phyloP scores from a whole-genome alignment of 1,284 basidiomycete genomes.

The Pterulicium gracile region DNA sequence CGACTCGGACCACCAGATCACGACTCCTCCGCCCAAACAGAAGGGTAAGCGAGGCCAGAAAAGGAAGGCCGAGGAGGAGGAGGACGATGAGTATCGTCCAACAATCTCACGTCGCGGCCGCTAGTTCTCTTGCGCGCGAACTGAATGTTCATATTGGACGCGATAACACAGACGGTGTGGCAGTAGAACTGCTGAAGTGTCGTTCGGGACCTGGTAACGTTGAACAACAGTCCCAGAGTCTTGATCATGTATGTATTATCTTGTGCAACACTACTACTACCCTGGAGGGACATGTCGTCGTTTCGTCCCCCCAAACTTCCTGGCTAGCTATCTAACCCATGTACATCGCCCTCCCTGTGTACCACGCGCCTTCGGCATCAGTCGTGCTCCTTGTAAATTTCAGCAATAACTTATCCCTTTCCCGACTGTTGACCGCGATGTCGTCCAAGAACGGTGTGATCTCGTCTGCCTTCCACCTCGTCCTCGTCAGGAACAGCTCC shows the following conservation, averaged over 20 bases:
- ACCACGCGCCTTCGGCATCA: slow-evolving; percentile 56
- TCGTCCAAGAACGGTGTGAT: slow-evolving; percentile 75
- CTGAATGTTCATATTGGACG: slow-evolving; percentile 1
- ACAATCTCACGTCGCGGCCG: slow-evolving; percentile 18
- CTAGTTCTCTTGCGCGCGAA: slow-evolving; percentile 1
- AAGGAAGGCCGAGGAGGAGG: slow-evolving; percentile 16
- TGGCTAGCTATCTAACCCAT: no score
- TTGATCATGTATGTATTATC: not conserved
- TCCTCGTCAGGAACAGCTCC: slow-evolving; percentile 72
- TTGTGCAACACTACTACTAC: not conserved
- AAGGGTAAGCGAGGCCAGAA: slow-evolving; percentile 22
- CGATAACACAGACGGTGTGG: not conserved
- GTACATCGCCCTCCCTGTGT: slow-evolving; percentile 53
- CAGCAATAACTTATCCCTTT: slow-evolving; percentile 74
- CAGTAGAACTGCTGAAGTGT: not conserved
- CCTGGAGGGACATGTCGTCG: not conserved
- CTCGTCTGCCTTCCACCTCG: slow-evolving; percentile 71
- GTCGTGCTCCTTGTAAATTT: slow-evolving; percentile 77
- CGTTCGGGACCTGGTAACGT: not conserved
- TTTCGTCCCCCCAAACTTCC: no score
- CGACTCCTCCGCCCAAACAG: slow-evolving; percentile 7
- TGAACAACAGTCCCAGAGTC: not conserved
- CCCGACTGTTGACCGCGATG: slow-evolving; percentile 73
- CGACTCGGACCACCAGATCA: not conserved
- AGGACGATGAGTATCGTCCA: slow-evolving; percentile 37